These are phyloP conservation scores for Yarrowia yakushimensis DNA, from an alignment of 805 yeast species.

Conservation along the genomic window DNA sequence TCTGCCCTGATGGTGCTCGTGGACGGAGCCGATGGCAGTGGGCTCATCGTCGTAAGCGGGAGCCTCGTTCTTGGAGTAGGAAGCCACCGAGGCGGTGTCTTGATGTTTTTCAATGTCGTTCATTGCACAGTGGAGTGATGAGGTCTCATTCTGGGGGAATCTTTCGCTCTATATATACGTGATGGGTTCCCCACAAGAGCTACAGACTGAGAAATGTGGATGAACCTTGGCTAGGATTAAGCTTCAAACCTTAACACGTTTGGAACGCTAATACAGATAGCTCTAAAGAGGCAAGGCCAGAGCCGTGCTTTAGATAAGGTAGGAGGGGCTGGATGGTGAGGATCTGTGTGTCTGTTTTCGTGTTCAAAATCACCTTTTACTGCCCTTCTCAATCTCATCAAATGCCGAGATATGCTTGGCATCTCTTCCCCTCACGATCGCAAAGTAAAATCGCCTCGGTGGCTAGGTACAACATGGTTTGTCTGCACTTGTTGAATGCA, in stretches of 20 bases:
- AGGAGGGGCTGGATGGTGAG: too few species aligned
- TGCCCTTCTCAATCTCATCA: too few species aligned
- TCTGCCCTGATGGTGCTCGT: conserved; percentile 3
- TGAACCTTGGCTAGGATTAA: neutral
- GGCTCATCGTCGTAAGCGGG: conserved; percentile 10
- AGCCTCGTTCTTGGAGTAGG: neutral
- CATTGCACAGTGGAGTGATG: neutral
- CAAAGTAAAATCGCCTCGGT: neutral
- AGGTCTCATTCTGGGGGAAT: neutral
- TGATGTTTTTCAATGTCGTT: conserved; percentile 15
- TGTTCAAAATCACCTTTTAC: too few species aligned
- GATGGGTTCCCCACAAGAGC: neutral
- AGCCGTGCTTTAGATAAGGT: conserved; percentile 12
- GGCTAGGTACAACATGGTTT: neutral
- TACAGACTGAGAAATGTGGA: neutral
- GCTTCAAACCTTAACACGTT: neutral
- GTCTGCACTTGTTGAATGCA: neutral
- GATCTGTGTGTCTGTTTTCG: too few species aligned
- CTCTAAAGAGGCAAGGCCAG: neutral
- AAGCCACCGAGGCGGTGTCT: neutral
- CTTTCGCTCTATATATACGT: neutral
- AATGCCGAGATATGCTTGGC: neutral
- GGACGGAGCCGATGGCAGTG: conserved; percentile 1
- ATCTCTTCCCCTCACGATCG: neutral
- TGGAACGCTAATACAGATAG: neutral